These are phyloP conservation scores for Irpex sp. DNA, from an alignment of 1,284 basidiomycete species.

Conservation along the genomic window DNA sequence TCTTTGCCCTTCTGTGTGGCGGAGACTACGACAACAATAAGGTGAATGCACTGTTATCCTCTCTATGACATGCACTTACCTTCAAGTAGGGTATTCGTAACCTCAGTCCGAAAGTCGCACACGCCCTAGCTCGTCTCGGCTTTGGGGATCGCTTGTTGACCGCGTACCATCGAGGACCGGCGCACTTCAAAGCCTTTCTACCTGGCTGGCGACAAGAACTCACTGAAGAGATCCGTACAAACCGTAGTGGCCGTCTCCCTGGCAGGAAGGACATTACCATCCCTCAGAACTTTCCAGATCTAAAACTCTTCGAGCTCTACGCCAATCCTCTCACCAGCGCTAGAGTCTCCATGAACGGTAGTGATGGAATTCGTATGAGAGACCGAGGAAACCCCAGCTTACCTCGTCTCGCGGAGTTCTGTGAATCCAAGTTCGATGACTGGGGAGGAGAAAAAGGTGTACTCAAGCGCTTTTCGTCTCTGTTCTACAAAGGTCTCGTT, in stretches of 20 bases:
- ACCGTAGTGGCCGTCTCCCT: slow-evolving; percentile 38
- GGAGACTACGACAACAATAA: slow-evolving; percentile 56
- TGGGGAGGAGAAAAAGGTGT: slow-evolving; percentile 46
- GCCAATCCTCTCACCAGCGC: slow-evolving; percentile 35
- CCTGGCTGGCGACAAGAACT: slow-evolving; percentile 38
- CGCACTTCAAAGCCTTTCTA: slow-evolving; percentile 29
- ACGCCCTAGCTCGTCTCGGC: slow-evolving; percentile 35
- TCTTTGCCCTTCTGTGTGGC: slow-evolving; percentile 62
- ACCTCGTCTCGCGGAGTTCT: slow-evolving; percentile 43
- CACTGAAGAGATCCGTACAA: slow-evolving; percentile 45
- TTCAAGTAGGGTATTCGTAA: slow-evolving; percentile 31
- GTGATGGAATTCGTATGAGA: slow-evolving; percentile 27
- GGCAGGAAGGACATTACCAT: slow-evolving; percentile 32
- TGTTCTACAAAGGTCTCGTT: slow-evolving; percentile 38
- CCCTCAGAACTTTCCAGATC: slow-evolving; percentile 34
- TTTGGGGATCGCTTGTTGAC: slow-evolving; percentile 45
- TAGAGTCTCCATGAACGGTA: slow-evolving; percentile 16
- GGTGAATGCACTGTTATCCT: slow-evolving; percentile 24
- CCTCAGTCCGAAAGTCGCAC: slow-evolving; percentile 32
- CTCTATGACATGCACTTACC: slow-evolving; percentile 17
- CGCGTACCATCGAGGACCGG: slow-evolving; percentile 26
- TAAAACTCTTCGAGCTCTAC: slow-evolving; percentile 43
- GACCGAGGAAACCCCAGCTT: slow-evolving; percentile 36
- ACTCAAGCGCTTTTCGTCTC: slow-evolving; percentile 36
- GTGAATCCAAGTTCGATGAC: slow-evolving; percentile 51